phyloP scores from a whole-genome alignment of 2,329 filamentous ascomycete genomes.

The Anisogramma anomala region DNA sequence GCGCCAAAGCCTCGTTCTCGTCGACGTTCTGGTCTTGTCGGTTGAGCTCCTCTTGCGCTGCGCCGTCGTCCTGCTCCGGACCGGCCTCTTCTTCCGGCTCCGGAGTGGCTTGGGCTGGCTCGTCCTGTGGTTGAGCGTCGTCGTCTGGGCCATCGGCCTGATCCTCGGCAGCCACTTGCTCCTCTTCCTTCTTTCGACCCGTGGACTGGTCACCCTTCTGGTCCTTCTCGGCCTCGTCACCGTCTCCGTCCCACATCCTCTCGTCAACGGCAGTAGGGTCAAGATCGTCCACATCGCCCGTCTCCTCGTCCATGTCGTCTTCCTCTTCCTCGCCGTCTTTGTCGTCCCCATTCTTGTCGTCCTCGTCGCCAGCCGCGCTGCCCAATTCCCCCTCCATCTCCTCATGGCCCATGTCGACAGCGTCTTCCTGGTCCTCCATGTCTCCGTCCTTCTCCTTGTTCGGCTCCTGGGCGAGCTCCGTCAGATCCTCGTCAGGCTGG shows the following conservation, averaged over 20 bases:
- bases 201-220: slow-evolving; percentile 63
- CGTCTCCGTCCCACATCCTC: slow-evolving; percentile 93
- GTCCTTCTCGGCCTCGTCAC: slow-evolving; percentile 71
- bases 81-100: slow-evolving; percentile 33
- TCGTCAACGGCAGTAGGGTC: slow-evolving; percentile 88
- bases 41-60: slow-evolving; percentile 44
- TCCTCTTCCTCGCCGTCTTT: slow-evolving; percentile 54
- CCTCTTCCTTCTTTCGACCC: slow-evolving; percentile 54
- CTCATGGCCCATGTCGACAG: slow-evolving; percentile 84
- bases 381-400: slow-evolving; percentile 81
- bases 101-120: slow-evolving; percentile 33
- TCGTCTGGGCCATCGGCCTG: slow-evolving; percentile 34
- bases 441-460: slow-evolving; percentile 54
- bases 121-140: slow-evolving; percentile 26
- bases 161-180: slow-evolving; percentile 48
- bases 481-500: slow-evolving; percentile 81
- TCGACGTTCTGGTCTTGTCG: slow-evolving; percentile 45
- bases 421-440: slow-evolving; percentile 71
- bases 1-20: slow-evolving; percentile 19
- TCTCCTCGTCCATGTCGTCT: slow-evolving; percentile 79
- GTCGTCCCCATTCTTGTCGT: slow-evolving; percentile 48
- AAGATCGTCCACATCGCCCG: slow-evolving; percentile 80
- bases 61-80: slow-evolving; percentile 45
- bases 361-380: slow-evolving; percentile 48
- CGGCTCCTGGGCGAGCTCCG: slow-evolving; percentile 78